Base-by-base conservation (phyloP, 306 rosid genomes). In the Prunus mume region DNA sequence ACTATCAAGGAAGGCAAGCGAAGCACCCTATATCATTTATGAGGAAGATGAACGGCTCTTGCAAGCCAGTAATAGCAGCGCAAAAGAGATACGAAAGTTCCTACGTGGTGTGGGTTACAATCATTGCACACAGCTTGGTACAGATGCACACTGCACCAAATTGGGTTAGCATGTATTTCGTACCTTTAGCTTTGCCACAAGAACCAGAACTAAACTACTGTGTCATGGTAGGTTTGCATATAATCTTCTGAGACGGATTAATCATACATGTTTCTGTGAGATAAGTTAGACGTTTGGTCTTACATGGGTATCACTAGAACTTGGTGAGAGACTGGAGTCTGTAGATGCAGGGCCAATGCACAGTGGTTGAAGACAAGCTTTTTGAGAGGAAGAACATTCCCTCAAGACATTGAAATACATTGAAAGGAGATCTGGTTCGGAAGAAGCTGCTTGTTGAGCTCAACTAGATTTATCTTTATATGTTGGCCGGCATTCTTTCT, bases 121-220 rank as follows among this genome's bases (percentile, higher is more conserved):
- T 69, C 87, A 87, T 72, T 96, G 98, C 80, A 91, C 90, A 22
- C 88, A 85, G 83, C 98, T 85, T 78, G 98, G 93, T 74, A 91
- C 98, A 10, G 99, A 96, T 85, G 98, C 99, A 20, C 98, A 91
- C 78, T 92, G 97, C 89, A 83, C 88, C 81, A 92, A 96, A 86
- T 85, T 84, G 80, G 86, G 77, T 78, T 88, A 81, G 73, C 69
- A n/a, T 65, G 41, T n/a, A 62, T 65, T 34, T 11, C 14, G 43
- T 80, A 45, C 50, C 72, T 61, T 64, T 32, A 65, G 58, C 65
- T 68, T 85, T 73, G 72, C 71, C 38, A 60, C 15, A 51, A 71
- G 67, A 14, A 66, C 22, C 69, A 70, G 76, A 75, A 82, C 72
- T n/a, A 73, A 67, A 58, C 68, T 30, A 43, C 72, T 5, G 14